These are phyloP conservation scores for Zygnema circumcarinatum DNA, from an alignment of 139 green algal species.

Conservation along the genomic window DNA sequence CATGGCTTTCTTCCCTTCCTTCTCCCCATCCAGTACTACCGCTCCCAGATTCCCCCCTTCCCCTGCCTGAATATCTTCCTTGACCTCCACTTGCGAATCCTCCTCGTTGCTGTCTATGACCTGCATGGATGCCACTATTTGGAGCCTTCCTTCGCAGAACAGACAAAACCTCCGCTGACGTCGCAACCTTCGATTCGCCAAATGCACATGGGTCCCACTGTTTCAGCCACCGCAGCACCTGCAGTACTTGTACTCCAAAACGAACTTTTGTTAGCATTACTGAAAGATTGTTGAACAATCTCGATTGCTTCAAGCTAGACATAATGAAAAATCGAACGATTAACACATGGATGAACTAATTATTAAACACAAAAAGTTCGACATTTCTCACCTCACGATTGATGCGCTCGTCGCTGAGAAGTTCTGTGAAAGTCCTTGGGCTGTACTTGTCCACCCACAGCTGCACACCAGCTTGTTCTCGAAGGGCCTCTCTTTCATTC, in stretches of 20 bases:
- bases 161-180: slow-evolving; percentile 19
- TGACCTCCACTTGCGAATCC: background rate
- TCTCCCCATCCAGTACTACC: slow-evolving; percentile 31
- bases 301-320: background rate
- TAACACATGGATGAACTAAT: background rate
- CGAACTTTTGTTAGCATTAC: background rate
- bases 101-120: background rate
- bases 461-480: too few species aligned
- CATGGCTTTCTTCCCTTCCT: slow-evolving; percentile 18
- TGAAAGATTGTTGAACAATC: background rate
- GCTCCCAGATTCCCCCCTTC: background rate
- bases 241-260: background rate
- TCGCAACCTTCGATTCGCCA: background rate
- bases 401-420: slow-evolving; percentile 85
- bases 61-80: background rate
- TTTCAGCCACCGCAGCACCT: slow-evolving; percentile 79
- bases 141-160: slow-evolving; percentile 20
- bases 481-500: too few species aligned
- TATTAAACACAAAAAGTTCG: background rate
- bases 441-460: slow-evolving; percentile 92
- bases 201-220: slow-evolving; percentile 70
- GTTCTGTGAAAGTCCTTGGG: slow-evolving; percentile 78
- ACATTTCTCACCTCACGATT: slow-evolving; percentile 77
- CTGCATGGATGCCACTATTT: too few species aligned
- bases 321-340: background rate